Evolutionary conservation across 305 asterid genomes (phyloP).

Genomic region (Solanum hybrid): DNA sequence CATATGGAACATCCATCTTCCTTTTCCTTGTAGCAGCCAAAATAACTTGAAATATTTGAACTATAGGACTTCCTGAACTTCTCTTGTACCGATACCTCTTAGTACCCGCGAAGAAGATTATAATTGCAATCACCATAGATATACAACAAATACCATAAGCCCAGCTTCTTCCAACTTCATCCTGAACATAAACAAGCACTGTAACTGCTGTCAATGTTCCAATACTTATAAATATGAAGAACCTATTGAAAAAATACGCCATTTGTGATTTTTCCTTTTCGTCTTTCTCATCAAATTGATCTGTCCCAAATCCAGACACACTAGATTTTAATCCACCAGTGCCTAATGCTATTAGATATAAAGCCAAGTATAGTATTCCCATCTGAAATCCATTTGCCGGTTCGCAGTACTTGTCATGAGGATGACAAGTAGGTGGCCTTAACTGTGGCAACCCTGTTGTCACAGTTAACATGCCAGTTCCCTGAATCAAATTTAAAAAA

Average conservation of each 20-base stretch:
- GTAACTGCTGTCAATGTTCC: constrained; percentile 41
- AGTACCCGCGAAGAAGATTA: constrained; percentile 28
- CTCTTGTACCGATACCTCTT: constrained; percentile 34
- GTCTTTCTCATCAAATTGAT: constrained; percentile 39
- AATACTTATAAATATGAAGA: constrained; percentile 39
- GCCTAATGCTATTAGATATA: constrained; percentile 35
- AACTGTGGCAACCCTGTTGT: constrained; percentile 31
- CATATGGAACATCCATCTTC: constrained; percentile 14
- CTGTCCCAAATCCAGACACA: constrained; percentile 44
- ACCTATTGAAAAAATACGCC: constrained; percentile 34
- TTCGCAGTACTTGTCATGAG: constrained; percentile 10
- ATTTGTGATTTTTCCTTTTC: constrained; percentile 27
- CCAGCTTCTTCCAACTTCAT: constrained; percentile 30
- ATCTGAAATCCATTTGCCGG: constrained; percentile 32
- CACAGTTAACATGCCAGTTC: constrained; percentile 34
- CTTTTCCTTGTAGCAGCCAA: constrained; percentile 35
- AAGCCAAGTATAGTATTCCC: constrained; percentile 22
- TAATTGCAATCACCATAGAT: constrained; percentile 29
- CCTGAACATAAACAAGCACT: constrained; percentile 38
- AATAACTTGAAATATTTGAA: constrained; percentile 35
- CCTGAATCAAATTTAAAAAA: constrained; percentile 14
- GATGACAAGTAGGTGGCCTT: constrained; percentile 30
- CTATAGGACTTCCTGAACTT: constrained; percentile 33
- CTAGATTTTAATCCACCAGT: constrained; percentile 48
- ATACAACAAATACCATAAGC: constrained; percentile 44